These are phyloP conservation scores for Saccharomycopsis oosterbeekiorum DNA, from an alignment of 805 yeast genomes.

Conservation along the genomic window DNA sequence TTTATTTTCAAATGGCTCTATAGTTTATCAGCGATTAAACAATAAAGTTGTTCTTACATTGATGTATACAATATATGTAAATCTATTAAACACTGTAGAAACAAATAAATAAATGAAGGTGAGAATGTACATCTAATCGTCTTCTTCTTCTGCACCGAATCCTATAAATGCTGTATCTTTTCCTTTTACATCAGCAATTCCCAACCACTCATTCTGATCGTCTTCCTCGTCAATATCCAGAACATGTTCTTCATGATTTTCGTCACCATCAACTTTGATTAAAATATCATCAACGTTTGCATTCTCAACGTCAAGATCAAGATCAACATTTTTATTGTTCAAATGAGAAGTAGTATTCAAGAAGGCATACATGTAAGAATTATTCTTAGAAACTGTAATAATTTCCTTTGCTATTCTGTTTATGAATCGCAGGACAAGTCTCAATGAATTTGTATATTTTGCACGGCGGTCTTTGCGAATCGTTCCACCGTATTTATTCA, in stretches of 20 bases:
- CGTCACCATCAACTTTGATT: constrained; percentile 12
- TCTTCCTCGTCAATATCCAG: constrained; percentile 28
- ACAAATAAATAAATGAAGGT: too few species aligned
- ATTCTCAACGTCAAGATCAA: constrained; percentile 21
- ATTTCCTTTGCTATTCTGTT: constrained; percentile 67
- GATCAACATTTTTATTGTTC: constrained; percentile 20
- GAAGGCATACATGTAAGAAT: constrained; percentile 45
- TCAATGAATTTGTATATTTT: constrained; percentile 51
- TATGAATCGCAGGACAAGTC: constrained; percentile 67
- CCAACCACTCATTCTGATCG: constrained; percentile 29
- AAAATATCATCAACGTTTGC: constrained; percentile 24
- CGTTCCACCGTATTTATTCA: constrained; percentile 69
- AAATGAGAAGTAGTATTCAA: constrained; percentile 7
- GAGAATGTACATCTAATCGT: not conserved
- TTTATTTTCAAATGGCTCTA: not conserved
- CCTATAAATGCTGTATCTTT: constrained; percentile 9
- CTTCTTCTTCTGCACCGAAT: constrained; percentile 4
- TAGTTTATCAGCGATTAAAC: not conserved
- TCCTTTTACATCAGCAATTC: constrained; percentile 20
- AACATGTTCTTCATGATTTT: constrained; percentile 29
- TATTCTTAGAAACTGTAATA: constrained; percentile 42
- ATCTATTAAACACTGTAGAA: not conserved
- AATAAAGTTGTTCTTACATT: not conserved
- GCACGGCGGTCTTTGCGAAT: constrained; percentile 48
- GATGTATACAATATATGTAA: too few species aligned